Evolutionary conservation across 768 basidiomycete genomes (phyloP), one percentile per base, ranked within the genome.

Genomic region (Coprinellus micaceus): DNA sequence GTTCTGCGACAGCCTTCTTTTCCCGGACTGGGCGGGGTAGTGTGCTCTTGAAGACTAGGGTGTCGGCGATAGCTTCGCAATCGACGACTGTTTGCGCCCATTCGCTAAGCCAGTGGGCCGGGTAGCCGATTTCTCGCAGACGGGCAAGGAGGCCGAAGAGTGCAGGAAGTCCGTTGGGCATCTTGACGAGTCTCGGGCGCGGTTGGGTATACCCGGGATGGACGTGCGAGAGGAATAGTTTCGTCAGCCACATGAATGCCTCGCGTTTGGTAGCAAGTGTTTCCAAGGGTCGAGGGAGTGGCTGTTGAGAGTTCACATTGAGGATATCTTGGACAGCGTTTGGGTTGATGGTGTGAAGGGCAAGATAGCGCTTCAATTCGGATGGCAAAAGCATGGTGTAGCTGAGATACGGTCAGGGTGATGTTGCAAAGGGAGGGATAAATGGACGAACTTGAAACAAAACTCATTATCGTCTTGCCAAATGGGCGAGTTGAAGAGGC

Each of bases 71-170:
- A 40, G 71, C 56, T 25, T 40, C 61, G 36, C 69, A 64, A 33
- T 62, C 58, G 9, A 73, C 57, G 13, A 71, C 50, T 13, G 57
- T 60, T 50, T 66, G 60, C n/a, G 69, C 46, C 61, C 66, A 70
- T 11, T 72, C 71, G 45, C 65, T 61, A 33, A 76, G 67, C 74
- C 72, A 74, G 57, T 72, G 74, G 10, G 56, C 61, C 2, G 74
- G 74, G 58, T 70, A 74, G 4, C 71, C 71, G 37, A 72, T 67
- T 39, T 62, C 58, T 49, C 66, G 63, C 21, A 74, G 66, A 54
- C 70, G 64, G 22, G 70, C 58, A 33, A 74, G 61, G 1, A 74
- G 63, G 7, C 62, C 53, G 43, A 73, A 53, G 61, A 74, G 74
- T 4, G 65, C 67, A 15, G 66, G 65, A 22, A 75, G 64, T 50